These are phyloP conservation scores for Parachaetomium inaequale DNA, from an alignment of 495 filamentous ascomycete genomes.

Conservation along the genomic window DNA sequence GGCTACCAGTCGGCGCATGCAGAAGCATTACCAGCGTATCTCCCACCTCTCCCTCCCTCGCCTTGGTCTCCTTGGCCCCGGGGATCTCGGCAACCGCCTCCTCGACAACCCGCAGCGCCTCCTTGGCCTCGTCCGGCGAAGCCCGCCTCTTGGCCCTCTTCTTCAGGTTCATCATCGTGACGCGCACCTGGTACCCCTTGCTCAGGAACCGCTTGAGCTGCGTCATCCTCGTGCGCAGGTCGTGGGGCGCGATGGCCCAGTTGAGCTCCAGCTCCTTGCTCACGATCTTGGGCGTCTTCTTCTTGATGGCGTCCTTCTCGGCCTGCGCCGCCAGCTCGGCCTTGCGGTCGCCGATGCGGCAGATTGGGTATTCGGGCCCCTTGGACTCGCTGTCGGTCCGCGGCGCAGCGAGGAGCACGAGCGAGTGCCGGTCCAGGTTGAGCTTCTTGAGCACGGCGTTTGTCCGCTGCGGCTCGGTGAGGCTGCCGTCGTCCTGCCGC, in stretches of 20 bases:
- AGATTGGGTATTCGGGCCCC: conserved; percentile 49
- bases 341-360: conserved; percentile 58
- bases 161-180: conserved; percentile 51
- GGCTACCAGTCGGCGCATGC: conserved; percentile 27
- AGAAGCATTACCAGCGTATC: conserved; percentile 33
- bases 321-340: conserved; percentile 27
- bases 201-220: conserved; percentile 59
- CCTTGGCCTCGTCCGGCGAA: conserved; percentile 35
- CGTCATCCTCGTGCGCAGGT: conserved; percentile 58
- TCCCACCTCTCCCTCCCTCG: conserved; percentile 38
- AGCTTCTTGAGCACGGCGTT: conserved; percentile 46
- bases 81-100: conserved; percentile 28
- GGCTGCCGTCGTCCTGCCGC: conserved; percentile 47
- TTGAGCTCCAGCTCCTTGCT: conserved; percentile 72
- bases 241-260: conserved; percentile 72
- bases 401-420: conserved; percentile 55
- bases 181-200: conserved; percentile 61
- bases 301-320: conserved; percentile 28
- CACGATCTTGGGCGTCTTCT: conserved; percentile 21
- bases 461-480: conserved; percentile 45
- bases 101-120: conserved; percentile 32
- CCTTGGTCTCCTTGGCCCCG: conserved; percentile 39
- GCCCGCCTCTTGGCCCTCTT: conserved; percentile 29
- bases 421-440: conserved; percentile 47
- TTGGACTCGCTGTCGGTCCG: background rate